Evolutionary conservation across 1,284 basidiomycete species (phyloP).

Genomic region (Ustilago cynodontis): DNA sequence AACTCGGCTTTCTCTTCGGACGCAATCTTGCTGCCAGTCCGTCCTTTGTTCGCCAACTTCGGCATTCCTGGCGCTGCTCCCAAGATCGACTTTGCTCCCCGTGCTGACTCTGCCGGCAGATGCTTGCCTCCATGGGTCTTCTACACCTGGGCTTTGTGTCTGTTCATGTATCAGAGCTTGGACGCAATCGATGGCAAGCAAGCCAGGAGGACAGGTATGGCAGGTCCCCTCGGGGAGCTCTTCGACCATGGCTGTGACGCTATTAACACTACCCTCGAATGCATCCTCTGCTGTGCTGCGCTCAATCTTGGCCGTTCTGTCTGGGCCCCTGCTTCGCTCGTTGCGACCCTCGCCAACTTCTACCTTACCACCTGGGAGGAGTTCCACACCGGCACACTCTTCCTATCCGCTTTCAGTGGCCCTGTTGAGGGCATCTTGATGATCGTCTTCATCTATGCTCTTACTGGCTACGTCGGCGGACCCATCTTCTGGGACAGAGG

Average conservation of each 20-base stretch:
- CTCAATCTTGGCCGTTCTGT: slow-evolving; percentile 91
- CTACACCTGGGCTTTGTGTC: slow-evolving; percentile 80
- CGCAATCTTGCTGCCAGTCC: slow-evolving; percentile 38
- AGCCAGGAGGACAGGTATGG: slow-evolving; percentile 92
- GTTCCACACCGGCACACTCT: slow-evolving; percentile 82
- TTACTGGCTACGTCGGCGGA: slow-evolving; percentile 74
- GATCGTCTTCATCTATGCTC: slow-evolving; percentile 81
- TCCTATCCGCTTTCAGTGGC: slow-evolving; percentile 84
- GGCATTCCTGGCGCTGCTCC: slow-evolving; percentile 47
- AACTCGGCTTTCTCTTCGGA: slow-evolving; percentile 46
- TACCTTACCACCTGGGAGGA: slow-evolving; percentile 98
- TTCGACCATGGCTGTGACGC: slow-evolving; percentile 92
- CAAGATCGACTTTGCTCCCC: slow-evolving; percentile 37
- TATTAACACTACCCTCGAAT: slow-evolving; percentile 82
- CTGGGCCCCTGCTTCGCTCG: slow-evolving; percentile 92
- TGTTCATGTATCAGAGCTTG: slow-evolving; percentile 92
- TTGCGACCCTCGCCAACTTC: slow-evolving; percentile 90
- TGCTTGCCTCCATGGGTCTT: slow-evolving; percentile 61
- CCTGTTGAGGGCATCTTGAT: slow-evolving; percentile 96
- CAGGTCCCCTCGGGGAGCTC: slow-evolving; percentile 93
- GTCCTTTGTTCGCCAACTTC: slow-evolving; percentile 49
- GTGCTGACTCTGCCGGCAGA: slow-evolving; percentile 12
- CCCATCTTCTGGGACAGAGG: slow-evolving; percentile 85
- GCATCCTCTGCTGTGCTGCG: slow-evolving; percentile 53
- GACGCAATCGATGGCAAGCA: slow-evolving; percentile 95